Evolutionary conservation across 257 asterid species (phyloP), one percentile per base, ranked within the genome.

Genomic region (Gentiana macrophylla): DNA sequence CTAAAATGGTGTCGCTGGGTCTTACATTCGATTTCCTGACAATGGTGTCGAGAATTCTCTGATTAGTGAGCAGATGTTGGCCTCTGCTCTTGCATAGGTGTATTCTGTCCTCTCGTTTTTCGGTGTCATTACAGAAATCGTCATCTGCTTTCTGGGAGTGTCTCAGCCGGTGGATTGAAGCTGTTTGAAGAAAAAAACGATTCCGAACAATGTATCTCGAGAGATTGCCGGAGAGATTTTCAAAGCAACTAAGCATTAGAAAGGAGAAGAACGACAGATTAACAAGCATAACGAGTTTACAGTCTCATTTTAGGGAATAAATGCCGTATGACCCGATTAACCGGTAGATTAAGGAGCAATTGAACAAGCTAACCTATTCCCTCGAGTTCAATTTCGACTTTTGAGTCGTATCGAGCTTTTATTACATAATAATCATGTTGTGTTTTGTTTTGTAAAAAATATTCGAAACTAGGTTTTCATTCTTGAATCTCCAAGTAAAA

Each of bases 61-160:
- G 71, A 68, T 83, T 87, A 50, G 85, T 92, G 10, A 92, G 89
- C 36, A 91, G 92, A 65, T 91, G 95, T 67, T 87, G 97, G 12
- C 98, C 98, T 69, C 86, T 79, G 77, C 94, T 81, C 70, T 92
- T 92, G 52, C 73, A 67, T 57, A 89, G 69, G 45, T 68, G 82
- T 12, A 84, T 60, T 8, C 71, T 61, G 37, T 59, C 57, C 58
- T 68, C 78, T 37, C 50, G 49, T 12, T 50, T 67, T 55, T 57
- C 70, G 35, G 46, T 45, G 12, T 41, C 71, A 60, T 66, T 64
- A 35, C 64, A 63, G 35, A 38, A 32, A 38, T 43, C 76, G 9
- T 74, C 71, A 13, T 69, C 60, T 3, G 72, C 74, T 62, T 73
- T 65, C 37, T 68, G 80, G 32, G 67, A 57, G 46, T 72, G 73